phyloP scores from a whole-genome alignment of 1,284 basidiomycete species.

The Trichosporon sp. region DNA sequence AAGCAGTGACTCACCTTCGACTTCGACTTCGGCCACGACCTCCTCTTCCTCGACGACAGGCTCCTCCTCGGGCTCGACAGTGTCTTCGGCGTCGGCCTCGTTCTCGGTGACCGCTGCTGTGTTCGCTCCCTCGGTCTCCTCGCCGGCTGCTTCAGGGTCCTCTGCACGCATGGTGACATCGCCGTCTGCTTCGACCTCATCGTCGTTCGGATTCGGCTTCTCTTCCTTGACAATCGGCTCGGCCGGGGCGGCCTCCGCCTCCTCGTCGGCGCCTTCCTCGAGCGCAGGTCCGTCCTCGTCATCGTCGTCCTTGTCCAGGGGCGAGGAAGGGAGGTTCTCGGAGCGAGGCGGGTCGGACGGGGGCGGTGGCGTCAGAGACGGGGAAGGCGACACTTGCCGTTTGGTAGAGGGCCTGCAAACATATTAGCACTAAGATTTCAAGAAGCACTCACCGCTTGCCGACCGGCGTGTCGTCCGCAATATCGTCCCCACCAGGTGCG shows the following conservation, averaged over 20 bases:
- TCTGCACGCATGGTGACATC: slow-evolving; percentile 25
- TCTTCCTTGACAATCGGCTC: slow-evolving; percentile 4
- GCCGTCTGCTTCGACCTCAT: slow-evolving; percentile 19
- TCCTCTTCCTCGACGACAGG: slow-evolving; percentile 13
- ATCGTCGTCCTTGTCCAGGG: not conserved
- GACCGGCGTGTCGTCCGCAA: not conserved
- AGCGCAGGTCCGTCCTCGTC: not conserved
- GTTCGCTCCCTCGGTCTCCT: not conserved
- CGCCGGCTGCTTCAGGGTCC: slow-evolving; percentile 4
- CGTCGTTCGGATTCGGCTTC: slow-evolving; percentile 8
- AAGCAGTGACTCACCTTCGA: not conserved
- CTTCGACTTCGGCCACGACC: slow-evolving; percentile 14
- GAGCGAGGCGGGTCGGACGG: slow-evolving; percentile 20
- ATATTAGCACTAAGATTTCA: not conserved
- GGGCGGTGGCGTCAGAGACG: slow-evolving; percentile 27
- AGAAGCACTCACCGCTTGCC: not conserved
- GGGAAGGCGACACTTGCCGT: slow-evolving; percentile 18
- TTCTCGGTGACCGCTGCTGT: not conserved
- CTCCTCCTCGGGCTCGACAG: slow-evolving; percentile 6
- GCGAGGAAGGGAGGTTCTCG: slow-evolving; percentile 16
- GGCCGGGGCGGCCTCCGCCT: not conserved
- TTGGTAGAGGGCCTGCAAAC: not conserved
- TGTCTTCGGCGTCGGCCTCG: slow-evolving; percentile 2
- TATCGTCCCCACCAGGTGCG: not conserved
- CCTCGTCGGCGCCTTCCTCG: slow-evolving; percentile 2